Conservation (phyloP, 1,284 basidiomycete species). For the Boletellus sp. region DNA sequence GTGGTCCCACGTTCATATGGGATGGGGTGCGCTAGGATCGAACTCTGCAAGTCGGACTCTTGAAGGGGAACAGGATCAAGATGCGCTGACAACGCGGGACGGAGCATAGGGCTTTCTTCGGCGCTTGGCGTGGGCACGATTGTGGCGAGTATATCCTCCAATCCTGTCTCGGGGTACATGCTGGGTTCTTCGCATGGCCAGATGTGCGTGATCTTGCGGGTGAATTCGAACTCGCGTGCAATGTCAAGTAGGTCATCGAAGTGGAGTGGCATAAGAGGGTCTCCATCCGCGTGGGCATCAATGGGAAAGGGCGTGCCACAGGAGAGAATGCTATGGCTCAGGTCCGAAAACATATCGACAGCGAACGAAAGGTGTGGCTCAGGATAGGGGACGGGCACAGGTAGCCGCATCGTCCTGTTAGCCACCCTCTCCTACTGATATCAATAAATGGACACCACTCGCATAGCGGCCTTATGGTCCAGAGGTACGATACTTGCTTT, state of each 20-base stretch:
- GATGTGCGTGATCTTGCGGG: conserved; percentile 20
- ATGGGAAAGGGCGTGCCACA: conserved; percentile 1
- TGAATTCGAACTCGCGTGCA: conserved; percentile 30
- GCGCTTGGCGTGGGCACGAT: conserved; percentile 3
- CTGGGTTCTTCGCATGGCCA: conserved; percentile 20
- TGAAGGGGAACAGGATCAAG: background rate
- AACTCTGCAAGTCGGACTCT: background rate
- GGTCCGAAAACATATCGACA: conserved; percentile 26
- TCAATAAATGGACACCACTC: fast-evolving
- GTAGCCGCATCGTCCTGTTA: conserved; percentile 14
- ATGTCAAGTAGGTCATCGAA: conserved; percentile 32
- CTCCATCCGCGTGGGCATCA: background rate
- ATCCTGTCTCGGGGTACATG: conserved; percentile 6
- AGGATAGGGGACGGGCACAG: too few relatives aligned
- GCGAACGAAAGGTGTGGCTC: background rate
- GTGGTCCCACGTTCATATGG: background rate
- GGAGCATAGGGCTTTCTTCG: conserved; percentile 7
- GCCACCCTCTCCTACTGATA: conserved; percentile 9
- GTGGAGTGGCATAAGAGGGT: conserved; percentile 10
- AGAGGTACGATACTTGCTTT: conserved; percentile 54
- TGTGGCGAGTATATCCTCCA: conserved; percentile 23
- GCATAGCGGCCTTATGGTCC: conserved; percentile 39
- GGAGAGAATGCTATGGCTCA: conserved; percentile 1
- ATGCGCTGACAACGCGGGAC: conserved; percentile 1
- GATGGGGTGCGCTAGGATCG: background rate